Base-by-base conservation (phyloP, 495 filamentous ascomycete species). In the Clohesyomyces aquaticus region DNA sequence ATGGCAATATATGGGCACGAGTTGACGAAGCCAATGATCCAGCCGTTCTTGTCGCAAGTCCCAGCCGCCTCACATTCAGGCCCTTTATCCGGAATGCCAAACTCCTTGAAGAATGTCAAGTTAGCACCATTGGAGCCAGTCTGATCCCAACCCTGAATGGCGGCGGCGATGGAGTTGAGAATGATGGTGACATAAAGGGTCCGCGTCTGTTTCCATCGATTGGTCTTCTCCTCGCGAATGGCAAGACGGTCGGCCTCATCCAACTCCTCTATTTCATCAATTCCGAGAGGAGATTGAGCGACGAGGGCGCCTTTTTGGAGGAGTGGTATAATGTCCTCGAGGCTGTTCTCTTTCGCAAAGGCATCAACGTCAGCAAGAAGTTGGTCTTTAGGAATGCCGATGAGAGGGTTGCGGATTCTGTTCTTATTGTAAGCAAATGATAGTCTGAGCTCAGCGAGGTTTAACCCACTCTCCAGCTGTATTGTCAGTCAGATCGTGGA, bases 51-150 rank as follows among this genome's bases (percentile, higher is more conserved):
- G 14, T 25, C 8, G 42, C 68, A 68, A 21, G 54, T 68, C 23
- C 64, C 68, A 12, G 60, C 65, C 16, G 49, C 54, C 16, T 52
- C 35, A 35, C 68, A 67, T 11, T 21, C 55, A 12, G 58, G 22
- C 2, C 83, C 85, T 4, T 46, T 48, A 14, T 77, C 71, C 1
- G 80, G 78, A 41, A 88, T 85, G 19, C 82, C 82, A 62, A 89
- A 85, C 27, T 81, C 80, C 25, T 70, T 59, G 0, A 83, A 83
- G 71, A 87, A 89, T 19, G 79, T 80, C 42, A 90, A 70, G 56
- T 89, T 89, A 28, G 87, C 87, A 47, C 86, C 87, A 62, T 90
- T 89, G 9, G 67, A 69, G n/a, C 83, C 86, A n/a, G 87, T 88
- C 65, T 89, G 85, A 71, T 89, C 87, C 86, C 85, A 88, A 27